A percentile compares a stretch with the other conserved stretches of the same genome.
These are phyloP conservation scores for Colletotrichum nymphaeae DNA, from an alignment of 2,329 filamentous ascomycete species.

Conservation along the genomic window DNA sequence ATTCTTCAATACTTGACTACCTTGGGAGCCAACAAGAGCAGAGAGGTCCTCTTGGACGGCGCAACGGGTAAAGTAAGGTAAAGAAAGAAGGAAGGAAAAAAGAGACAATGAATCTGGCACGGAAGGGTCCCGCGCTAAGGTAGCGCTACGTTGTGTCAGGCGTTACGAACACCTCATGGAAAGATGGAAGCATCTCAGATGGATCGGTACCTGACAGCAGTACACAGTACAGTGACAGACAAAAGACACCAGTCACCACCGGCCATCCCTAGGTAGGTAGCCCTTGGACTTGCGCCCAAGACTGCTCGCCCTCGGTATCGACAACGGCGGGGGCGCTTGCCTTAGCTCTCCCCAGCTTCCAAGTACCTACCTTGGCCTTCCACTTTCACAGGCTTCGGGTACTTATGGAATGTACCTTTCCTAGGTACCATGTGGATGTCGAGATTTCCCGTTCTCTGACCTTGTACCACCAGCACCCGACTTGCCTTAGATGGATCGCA, in stretches of 20 bases:
- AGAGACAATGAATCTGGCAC: not conserved
- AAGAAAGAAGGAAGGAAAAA: not conserved
- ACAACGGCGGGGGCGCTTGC: not conserved
- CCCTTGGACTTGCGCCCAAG: not conserved
- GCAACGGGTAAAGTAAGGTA: not conserved
- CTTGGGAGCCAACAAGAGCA: not conserved
- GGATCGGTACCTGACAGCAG: constrained; percentile 12
- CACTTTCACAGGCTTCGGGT: not conserved
- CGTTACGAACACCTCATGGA: not conserved
- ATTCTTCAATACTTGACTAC: not conserved
- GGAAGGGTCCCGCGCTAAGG: constrained; percentile 1
- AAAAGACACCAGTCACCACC: not conserved
- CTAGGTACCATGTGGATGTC: not conserved
- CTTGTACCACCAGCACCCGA: not conserved
- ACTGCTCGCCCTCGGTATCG: not conserved
- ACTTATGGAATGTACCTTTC: not conserved
- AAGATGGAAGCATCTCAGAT: not conserved
- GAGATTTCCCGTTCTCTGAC: not conserved
- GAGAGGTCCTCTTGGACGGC: not conserved
- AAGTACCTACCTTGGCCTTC: not conserved
- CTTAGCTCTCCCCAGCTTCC: not conserved
- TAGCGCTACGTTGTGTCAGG: constrained; percentile 4
- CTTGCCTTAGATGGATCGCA: no score
- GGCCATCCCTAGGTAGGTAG: no score
- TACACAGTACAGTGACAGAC: not conserved